Evolutionary conservation across 345 rosid genomes (phyloP).

Genomic region (Cardamine resedifolia): DNA sequence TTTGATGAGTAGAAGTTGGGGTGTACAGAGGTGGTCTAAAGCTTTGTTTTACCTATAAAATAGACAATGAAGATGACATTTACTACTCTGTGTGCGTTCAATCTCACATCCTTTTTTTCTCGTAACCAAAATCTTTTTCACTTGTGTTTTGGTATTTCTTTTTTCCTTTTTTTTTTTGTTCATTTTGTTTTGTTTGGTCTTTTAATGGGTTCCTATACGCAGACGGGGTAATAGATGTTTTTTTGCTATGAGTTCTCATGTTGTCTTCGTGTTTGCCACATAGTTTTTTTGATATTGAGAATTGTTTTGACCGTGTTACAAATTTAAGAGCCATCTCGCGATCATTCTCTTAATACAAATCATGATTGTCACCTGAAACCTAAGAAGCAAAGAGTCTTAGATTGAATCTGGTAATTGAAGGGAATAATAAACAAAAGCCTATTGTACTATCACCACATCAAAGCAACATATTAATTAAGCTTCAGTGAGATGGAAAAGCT

Average conservation of each 20-base stretch:
- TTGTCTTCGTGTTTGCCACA: not conserved
- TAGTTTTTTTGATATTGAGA: not conserved
- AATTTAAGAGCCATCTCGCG: not conserved
- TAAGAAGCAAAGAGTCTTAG: conserved; percentile 34
- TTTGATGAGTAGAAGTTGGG: conserved; percentile 1
- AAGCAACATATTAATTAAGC: conserved; percentile 21
- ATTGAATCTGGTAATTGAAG: too few species aligned
- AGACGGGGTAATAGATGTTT: not conserved
- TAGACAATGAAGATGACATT: conserved; percentile 18
- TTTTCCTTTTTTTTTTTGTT: not conserved
- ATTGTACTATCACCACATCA: not conserved
- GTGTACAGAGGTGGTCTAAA: conserved; percentile 15
- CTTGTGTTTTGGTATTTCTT: not conserved
- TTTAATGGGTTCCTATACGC: not conserved
- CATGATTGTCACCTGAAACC: not conserved
- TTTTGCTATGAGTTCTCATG: not conserved
- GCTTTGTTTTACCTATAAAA: conserved; percentile 19
- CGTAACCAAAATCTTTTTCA: not conserved
- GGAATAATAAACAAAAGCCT: too few species aligned
- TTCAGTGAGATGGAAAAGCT: conserved; percentile 38
- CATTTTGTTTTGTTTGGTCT: not conserved
- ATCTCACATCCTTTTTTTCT: not conserved
- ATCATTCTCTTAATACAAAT: not conserved
- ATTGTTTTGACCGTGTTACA: not conserved
- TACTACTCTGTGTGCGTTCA: not conserved